Evolutionary conservation across 768 basidiomycete genomes (phyloP).

Genomic region (Dacryopinax spathularia): DNA sequence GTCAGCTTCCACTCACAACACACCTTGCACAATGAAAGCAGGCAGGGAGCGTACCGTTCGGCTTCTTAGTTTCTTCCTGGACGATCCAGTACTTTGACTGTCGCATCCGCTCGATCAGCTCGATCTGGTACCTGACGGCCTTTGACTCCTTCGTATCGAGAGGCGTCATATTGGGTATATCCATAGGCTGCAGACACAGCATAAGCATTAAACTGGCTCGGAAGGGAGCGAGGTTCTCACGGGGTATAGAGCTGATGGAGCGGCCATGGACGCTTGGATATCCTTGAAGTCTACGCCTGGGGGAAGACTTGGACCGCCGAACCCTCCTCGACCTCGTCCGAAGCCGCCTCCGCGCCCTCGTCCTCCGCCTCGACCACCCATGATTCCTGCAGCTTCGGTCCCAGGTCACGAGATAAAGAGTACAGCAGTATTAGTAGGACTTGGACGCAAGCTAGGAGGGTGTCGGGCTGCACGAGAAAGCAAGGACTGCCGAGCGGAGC

Average conservation of each 20-base stretch:
- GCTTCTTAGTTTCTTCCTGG: slow-evolving; percentile 42
- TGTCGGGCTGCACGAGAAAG: neutral
- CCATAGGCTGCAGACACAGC: slow-evolving; percentile 38
- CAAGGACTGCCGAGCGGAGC: neutral
- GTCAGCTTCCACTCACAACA: slow-evolving; percentile 1
- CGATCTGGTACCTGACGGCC: slow-evolving; percentile 52
- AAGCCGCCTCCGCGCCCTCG: slow-evolving; percentile 51
- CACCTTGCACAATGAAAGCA: neutral
- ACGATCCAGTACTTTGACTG: slow-evolving; percentile 62
- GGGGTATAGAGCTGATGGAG: slow-evolving; percentile 66
- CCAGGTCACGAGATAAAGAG: neutral
- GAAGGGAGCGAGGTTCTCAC: slow-evolving; percentile 33
- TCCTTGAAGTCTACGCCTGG: slow-evolving; percentile 75
- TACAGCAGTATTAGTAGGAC: neutral
- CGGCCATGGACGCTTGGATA: slow-evolving; percentile 59
- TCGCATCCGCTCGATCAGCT: slow-evolving; percentile 48
- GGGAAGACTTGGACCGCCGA: slow-evolving; percentile 35
- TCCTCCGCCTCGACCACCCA: slow-evolving; percentile 36
- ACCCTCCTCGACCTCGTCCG: slow-evolving; percentile 27
- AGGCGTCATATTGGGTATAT: slow-evolving; percentile 54
- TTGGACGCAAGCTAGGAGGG: neutral
- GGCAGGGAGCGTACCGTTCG: slow-evolving; percentile 32
- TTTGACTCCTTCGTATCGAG: slow-evolving; percentile 49
- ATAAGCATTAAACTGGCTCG: neutral
- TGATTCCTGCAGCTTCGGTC: too few species aligned